Percentiles rank a stretch among this genome's conserved stretches.
Conservation (phyloP, 768 basidiomycete genomes). For the Mycena alexandri region DNA sequence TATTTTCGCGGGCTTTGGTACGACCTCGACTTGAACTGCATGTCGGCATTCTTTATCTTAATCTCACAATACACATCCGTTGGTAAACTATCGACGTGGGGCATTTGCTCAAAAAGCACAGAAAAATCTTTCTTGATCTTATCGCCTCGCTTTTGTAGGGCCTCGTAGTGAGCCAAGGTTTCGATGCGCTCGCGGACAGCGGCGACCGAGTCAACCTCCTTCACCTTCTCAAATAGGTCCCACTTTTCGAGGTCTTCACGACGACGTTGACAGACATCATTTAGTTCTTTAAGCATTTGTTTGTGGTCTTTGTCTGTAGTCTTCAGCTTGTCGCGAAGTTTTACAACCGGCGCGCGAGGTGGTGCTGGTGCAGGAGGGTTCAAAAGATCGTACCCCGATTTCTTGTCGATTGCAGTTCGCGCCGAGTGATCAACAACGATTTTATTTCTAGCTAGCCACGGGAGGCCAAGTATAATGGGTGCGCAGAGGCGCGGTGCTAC, state of each 20-base stretch:
- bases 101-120: conserved; percentile 25
- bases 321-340: too few relatives aligned
- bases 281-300: background rate
- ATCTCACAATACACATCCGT: conserved; percentile 2
- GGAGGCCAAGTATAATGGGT: conserved; percentile 8
- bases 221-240: too few relatives aligned
- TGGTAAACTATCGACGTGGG: conserved; percentile 21
- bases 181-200: too few relatives aligned
- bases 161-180: too few relatives aligned
- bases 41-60: background rate
- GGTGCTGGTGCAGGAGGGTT: too few relatives aligned
- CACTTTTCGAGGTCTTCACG: too few relatives aligned
- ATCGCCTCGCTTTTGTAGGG: background rate
- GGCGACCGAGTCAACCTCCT: too few relatives aligned
- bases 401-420: too few relatives aligned
- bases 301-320: conserved; percentile 10
- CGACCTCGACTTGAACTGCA: background rate
- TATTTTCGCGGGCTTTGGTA: conserved; percentile 7
- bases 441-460: conserved; percentile 7
- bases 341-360: too few relatives aligned
- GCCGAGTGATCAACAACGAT: too few relatives aligned
- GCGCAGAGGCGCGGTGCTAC: conserved; percentile 1
- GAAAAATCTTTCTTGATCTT: background rate
- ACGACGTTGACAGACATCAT: background rate
- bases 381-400: too few relatives aligned